These are phyloP conservation scores for Globisporangium sylvaticum DNA, from an alignment of 352 stramenopile genomes.

Conservation along the genomic window DNA sequence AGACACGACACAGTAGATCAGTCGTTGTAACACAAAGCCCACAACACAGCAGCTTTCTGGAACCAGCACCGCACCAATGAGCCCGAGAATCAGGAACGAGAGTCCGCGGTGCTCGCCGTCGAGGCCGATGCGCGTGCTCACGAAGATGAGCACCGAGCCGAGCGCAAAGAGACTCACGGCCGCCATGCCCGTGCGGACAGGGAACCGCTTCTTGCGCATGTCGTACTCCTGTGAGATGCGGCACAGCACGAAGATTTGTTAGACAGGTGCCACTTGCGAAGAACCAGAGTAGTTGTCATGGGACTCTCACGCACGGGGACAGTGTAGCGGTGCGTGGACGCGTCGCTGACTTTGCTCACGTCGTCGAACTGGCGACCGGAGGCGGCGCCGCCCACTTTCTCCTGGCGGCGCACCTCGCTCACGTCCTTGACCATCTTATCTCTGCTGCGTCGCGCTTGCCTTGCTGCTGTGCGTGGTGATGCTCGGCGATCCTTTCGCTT, in stretches of 20 bases:
- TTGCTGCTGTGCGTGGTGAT: too few relatives aligned
- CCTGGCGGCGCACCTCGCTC: conserved; percentile 28
- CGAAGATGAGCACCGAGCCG: conserved; percentile 69
- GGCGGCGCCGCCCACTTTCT: conserved; percentile 23
- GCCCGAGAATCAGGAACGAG: conserved; percentile 73
- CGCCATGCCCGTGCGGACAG: conserved; percentile 68
- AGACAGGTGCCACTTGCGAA: neutral
- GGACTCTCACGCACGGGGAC: conserved; percentile 17
- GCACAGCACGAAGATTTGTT: neutral
- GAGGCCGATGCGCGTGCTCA: conserved; percentile 71
- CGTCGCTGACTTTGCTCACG: conserved; percentile 27
- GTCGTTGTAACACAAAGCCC: neutral
- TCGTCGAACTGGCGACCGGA: conserved; percentile 23
- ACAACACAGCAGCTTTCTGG: neutral
- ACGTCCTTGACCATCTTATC: conserved; percentile 68
- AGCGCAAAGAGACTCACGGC: conserved; percentile 66
- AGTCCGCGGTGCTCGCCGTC: conserved; percentile 70
- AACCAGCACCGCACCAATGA: conserved; percentile 47
- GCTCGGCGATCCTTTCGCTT: neutral
- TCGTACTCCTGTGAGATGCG: conserved; percentile 23
- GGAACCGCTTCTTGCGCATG: conserved; percentile 52
- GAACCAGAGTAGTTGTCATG: neutral
- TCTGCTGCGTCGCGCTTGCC: neutral
- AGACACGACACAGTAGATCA: neutral
- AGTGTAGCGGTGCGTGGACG: conserved; percentile 12